These are phyloP conservation scores for Kentomonas sorsogonicus DNA, from an alignment of 208 protist species.

Conservation along the genomic window DNA sequence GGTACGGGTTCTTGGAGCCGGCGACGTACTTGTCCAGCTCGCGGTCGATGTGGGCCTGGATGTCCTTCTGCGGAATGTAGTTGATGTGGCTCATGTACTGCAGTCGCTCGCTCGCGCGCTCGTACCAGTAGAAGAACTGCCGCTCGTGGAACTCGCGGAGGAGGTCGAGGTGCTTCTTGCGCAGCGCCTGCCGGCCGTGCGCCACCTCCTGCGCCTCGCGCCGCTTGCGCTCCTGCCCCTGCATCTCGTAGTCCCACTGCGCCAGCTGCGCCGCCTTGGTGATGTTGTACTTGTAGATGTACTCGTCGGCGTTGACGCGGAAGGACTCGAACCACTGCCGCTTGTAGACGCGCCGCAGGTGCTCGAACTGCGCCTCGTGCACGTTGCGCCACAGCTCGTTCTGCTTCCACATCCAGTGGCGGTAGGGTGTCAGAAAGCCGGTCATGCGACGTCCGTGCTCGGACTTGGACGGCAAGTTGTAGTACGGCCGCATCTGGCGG, in stretches of 20 bases:
- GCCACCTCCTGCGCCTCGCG: conserved; percentile 62
- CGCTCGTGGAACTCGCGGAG: conserved; percentile 87
- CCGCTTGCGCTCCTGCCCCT: conserved; percentile 80
- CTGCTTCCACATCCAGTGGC: conserved; percentile 92
- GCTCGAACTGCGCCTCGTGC: conserved; percentile 90
- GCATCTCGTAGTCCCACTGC: conserved; percentile 90
- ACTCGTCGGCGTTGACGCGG: conserved; percentile 89
- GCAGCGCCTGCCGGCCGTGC: conserved; percentile 73
- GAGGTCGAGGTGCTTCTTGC: conserved; percentile 88
- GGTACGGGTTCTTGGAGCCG: conserved; percentile 63
- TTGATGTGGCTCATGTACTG: conserved; percentile 87
- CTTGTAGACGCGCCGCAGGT: conserved; percentile 89
- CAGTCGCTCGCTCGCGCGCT: conserved; percentile 85
- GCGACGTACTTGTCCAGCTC: conserved; percentile 88
- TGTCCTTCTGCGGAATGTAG: conserved; percentile 65
- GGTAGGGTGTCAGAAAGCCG: conserved; percentile 86
- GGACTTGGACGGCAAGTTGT: conserved; percentile 86
- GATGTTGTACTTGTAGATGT: conserved; percentile 92
- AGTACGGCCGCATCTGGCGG: conserved; percentile 75
- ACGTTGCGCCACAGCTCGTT: conserved; percentile 91
- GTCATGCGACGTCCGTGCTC: conserved; percentile 83
- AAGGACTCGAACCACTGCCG: conserved; percentile 90
- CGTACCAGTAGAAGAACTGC: conserved; percentile 92
- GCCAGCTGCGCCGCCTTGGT: conserved; percentile 86
- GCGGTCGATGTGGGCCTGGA: conserved; percentile 81